Base-by-base conservation (phyloP, 2,329 filamentous ascomycete species). In the Gnomoniopsis smithogilvyi region DNA sequence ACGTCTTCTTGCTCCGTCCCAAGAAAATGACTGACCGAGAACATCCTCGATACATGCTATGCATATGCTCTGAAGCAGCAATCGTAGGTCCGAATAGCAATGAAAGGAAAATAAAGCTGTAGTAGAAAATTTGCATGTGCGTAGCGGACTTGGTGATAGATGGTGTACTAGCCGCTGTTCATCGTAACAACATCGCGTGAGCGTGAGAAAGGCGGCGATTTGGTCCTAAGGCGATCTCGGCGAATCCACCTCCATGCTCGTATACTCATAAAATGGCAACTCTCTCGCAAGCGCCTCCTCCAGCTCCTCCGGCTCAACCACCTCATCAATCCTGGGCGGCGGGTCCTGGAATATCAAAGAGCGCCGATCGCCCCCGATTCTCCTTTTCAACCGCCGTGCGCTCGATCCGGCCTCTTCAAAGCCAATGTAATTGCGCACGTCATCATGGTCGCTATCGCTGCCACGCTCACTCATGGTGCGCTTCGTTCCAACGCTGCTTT, bases 391-490 rank as follows among this genome's bases (percentile, higher is more conserved):
- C 30, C 79, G 75, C 21, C 79, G 75, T 11, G 79, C 79, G 62
- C 78, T 80, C 15, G 76, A 79, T 15, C 78, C 79, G 11, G 73
- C 73, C 56, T 80, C 77, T 43, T 73, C 69, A 19, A 71, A 65
- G 17, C 71, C 71, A 15, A 73, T 67, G 46, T 74, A 74, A 14
- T 75, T 71, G 58, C 74, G 70, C 50, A 70, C 60, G 51, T 76
- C 73, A 51, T 76, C 74, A 11, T 64, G 67, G 61, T 81, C 80
- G 10, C 78, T 78, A 62, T 81, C 80, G 67, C 78, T 81, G 58
- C 81, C 76, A 57, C 71, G 73, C 66, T 83, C 80, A 66, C 76
- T 80, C 63, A 82, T 77, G 26, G 79, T 82, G 41, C 80, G 74
- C 71, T 83, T 83, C 34, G 56, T 51, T 63, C 79, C 78, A 56